Conservation (phyloP, 106 monocot genomes). For the Vanilla planifolia region DNA sequence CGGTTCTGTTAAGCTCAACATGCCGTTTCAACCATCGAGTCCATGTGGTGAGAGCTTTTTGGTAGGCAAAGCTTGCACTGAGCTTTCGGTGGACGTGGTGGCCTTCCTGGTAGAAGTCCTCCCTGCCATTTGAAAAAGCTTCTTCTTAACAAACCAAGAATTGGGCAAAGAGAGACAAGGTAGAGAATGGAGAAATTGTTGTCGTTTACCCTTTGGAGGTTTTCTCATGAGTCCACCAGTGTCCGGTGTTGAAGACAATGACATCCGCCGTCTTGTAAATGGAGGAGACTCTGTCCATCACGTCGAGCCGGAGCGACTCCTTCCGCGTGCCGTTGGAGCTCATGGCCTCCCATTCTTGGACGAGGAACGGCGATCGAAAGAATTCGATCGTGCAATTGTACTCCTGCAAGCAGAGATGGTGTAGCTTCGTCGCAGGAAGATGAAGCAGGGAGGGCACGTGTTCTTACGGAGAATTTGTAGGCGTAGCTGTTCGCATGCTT, state of each 20-base stretch:
- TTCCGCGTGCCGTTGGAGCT: slow-evolving; percentile 14
- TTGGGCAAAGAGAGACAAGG: not conserved
- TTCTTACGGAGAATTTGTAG: slow-evolving; percentile 24
- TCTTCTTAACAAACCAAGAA: not conserved
- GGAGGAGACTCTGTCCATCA: slow-evolving; percentile 4
- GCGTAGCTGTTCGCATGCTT: slow-evolving; percentile 24
- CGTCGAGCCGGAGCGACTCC: slow-evolving; percentile 30
- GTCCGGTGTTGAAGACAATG: slow-evolving; percentile 25
- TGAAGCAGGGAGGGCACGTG: not conserved
- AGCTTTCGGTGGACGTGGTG: slow-evolving; percentile 25
- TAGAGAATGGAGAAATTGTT: not conserved
- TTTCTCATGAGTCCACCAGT: slow-evolving; percentile 47
- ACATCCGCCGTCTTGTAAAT: slow-evolving; percentile 12
- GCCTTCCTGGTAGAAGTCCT: slow-evolving; percentile 43
- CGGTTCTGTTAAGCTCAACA: slow-evolving; percentile 15
- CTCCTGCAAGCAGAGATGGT: slow-evolving; percentile 15
- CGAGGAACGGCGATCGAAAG: slow-evolving; percentile 34
- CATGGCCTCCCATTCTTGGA: slow-evolving; percentile 19
- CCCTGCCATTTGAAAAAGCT: slow-evolving; percentile 18
- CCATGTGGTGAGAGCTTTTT: slow-evolving; percentile 43
- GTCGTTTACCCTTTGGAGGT: slow-evolving; percentile 35
- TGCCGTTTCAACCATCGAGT: slow-evolving; percentile 32
- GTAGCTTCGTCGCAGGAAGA: not conserved
- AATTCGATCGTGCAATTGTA: slow-evolving; percentile 45
- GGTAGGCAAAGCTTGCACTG: slow-evolving; percentile 24